Percentiles rank a stretch among this genome's conserved stretches.
These are phyloP conservation scores for Colletotrichum orchidophilum DNA, from an alignment of 2,329 filamentous ascomycete genomes.

Conservation along the genomic window DNA sequence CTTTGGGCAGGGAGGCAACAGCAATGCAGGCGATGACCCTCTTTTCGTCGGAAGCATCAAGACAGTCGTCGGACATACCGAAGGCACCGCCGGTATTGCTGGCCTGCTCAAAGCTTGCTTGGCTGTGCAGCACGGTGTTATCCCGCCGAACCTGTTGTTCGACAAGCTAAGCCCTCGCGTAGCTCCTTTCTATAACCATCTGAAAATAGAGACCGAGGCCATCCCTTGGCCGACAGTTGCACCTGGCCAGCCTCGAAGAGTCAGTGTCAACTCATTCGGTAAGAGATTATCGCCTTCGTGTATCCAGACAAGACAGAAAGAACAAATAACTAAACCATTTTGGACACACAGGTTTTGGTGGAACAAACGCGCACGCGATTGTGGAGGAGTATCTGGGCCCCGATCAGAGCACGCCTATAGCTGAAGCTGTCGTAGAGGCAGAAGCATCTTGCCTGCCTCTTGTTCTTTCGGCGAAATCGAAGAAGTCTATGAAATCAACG, in stretches of 20 bases:
- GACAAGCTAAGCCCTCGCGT: slow-evolving; percentile 40
- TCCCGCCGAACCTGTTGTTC: slow-evolving; percentile 44
- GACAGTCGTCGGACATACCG: slow-evolving; percentile 40
- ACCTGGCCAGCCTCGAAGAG: neutral
- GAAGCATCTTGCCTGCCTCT: neutral
- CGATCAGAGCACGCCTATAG: neutral
- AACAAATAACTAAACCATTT: neutral
- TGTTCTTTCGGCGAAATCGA: slow-evolving; percentile 2
- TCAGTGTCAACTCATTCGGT: neutral
- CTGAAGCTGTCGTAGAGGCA: neutral
- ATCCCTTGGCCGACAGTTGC: neutral
- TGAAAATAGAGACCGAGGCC: neutral
- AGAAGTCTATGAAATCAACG: neutral
- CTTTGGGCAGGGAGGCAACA: neutral
- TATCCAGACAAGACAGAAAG: neutral
- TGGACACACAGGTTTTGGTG: neutral
- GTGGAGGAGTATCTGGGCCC: neutral
- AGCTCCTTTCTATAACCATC: slow-evolving; percentile 32
- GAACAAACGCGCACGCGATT: slow-evolving; percentile 13
- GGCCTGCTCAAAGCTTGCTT: slow-evolving; percentile 38
- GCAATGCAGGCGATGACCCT: neutral
- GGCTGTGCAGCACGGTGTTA: slow-evolving; percentile 33
- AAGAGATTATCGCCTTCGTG: neutral
- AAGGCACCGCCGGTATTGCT: slow-evolving; percentile 39
- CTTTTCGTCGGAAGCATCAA: slow-evolving; percentile 39